Conservation (phyloP, 2,329 filamentous ascomycete genomes). For the Arachnomyces sp. region DNA sequence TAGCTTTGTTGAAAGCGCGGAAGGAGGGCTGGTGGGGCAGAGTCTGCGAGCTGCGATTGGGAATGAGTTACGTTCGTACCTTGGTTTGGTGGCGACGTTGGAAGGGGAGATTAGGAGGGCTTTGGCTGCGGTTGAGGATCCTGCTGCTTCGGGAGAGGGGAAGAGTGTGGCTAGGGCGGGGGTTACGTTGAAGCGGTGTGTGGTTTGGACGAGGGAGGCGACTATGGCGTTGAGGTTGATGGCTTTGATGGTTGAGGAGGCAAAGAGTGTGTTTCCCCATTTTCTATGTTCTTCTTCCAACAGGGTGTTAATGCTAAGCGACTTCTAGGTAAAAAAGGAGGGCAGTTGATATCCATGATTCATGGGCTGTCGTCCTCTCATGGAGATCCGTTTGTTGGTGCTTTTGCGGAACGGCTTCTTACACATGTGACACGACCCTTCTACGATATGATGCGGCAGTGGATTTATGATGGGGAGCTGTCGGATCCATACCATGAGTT, state of each 20-base stretch:
- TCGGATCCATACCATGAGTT: conserved; percentile 95
- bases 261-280: conserved; percentile 52
- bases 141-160: conserved; percentile 44
- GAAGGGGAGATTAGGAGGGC: conserved; percentile 87
- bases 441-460: conserved; percentile 89
- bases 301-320: neutral
- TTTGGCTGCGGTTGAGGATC: conserved; percentile 59
- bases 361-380: conserved; percentile 90
- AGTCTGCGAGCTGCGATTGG: conserved; percentile 83
- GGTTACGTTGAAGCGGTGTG: conserved; percentile 88
- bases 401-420: conserved; percentile 84
- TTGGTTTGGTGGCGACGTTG: conserved; percentile 82
- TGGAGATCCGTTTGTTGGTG: conserved; percentile 87
- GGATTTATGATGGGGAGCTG: conserved; percentile 97
- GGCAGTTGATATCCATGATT: conserved; percentile 86
- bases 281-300: neutral
- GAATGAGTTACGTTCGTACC: conserved; percentile 77
- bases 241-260: conserved; percentile 89
- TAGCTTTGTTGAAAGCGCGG: conserved; percentile 71
- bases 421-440: conserved; percentile 85
- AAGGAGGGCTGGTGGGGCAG: conserved; percentile 80
- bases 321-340: conserved; percentile 60
- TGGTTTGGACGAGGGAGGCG: conserved; percentile 94
- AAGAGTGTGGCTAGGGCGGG: conserved; percentile 74
- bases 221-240: conserved; percentile 92